Base-by-base conservation (phyloP, 2,329 filamentous ascomycete genomes). In the Phialophora macrospora region DNA sequence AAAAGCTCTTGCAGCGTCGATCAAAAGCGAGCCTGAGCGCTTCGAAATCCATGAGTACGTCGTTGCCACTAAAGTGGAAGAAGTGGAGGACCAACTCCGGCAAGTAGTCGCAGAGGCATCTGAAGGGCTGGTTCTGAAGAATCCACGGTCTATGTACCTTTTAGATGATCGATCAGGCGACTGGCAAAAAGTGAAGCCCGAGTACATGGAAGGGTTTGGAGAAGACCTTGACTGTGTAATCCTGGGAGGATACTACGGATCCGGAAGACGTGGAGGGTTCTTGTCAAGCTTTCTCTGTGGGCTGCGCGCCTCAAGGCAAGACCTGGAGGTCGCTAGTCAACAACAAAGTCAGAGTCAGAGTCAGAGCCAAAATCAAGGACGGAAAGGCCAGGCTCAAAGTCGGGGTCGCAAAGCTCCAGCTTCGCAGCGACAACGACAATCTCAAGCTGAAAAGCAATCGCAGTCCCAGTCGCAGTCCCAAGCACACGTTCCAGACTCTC, bases 111-210 rank as follows among this genome's bases (percentile, higher is more conserved):
- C 91, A 1, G 90, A 94, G 69, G 88, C 91, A 0, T 94, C 91
- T 0, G 95, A 98, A 77, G 95, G 95, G 1, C 82, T 98, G 0
- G 93, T 99, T 0, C 80, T 98, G 60, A 99, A 99, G 80, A 98
- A 97, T 69, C 95, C 95, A 7, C 85, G 90, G 4, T 96, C 93
- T 0, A 85, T 87, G 73, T 99, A 99, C 76, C 85, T 87, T 6
- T 83, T 98, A 9, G 97, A 96, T 74, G 91, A 92, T 71, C 90
- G 95, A 55, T 95, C 96, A 73, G 91, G 96, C 72, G 92, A 97
- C 77, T 99, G 95, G 95, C 90, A 97, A 79, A 99, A 99, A 76
- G 93, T 99, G 8, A 99, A 99, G 74, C 95, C 95, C 0, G 95
- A 99, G 70, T 99, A 99, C 77, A 97, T 98, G 93, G 89, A 89